Base-by-base conservation (phyloP, 306 rosid species). In the Cucurbita moschata region DNA sequence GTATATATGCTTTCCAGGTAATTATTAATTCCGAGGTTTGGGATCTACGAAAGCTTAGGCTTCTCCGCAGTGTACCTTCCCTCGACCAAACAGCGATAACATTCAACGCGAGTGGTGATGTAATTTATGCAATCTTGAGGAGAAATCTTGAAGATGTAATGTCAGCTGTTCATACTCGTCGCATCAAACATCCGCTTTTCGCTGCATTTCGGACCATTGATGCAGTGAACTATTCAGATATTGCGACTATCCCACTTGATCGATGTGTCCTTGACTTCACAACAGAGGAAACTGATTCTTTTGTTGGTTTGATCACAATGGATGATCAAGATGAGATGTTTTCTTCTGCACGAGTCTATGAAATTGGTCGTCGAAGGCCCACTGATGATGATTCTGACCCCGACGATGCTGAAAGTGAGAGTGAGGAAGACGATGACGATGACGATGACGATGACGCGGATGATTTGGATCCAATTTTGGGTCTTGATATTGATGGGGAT, bases 201-300 rank as follows among this genome's bases (percentile, higher is more conserved):
- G 79, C 90, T 21, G 99, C 97, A 4, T 95, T 95, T 85, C 96
- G 99, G 67, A 95, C 99, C 8, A 91, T 95, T 75, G 99, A 95
- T 61, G 97, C 99, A 9, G 84, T 95, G 19, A 95, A 89, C 83
- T 95, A 95, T 79, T 88, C 96, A 1, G 99, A 95, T 76, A 88
- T 95, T 70, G 97, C 99, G 43, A 95, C 99, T 14, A 80, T 82
- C 61, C 90, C 90, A 6, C 83, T 95, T 21, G 99, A 95, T 79
- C 99, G 99, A 57, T 88, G 99, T 74, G 97, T 95, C 82, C 96
- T 95, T 18, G 99, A 95, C 76, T 95, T 95, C 79, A 88, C 99
- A 38, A 77, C 93, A 3, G 99, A 95, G 74, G 82, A 89, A 38
- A 91, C 99, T 13, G 99, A 95, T 82, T 91, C 99, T 23, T 91